These are phyloP conservation scores for Fomitopsis pinicola DNA, from an alignment of 1,284 basidiomycete genomes.

Conservation along the genomic window DNA sequence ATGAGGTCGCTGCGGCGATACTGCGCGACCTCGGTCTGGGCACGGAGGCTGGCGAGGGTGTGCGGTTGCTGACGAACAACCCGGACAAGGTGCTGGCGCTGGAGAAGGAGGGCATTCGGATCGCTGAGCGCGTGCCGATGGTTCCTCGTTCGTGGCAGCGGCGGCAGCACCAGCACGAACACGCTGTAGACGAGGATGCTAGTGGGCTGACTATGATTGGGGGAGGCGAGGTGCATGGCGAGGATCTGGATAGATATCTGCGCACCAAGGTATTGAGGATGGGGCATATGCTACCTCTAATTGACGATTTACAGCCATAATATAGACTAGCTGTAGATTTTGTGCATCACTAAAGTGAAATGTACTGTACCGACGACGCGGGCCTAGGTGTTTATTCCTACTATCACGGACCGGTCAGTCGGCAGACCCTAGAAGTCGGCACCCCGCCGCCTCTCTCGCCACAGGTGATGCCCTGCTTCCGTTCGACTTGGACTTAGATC, in stretches of 20 bases:
- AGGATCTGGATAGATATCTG: constrained; percentile 93
- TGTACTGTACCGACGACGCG: background rate
- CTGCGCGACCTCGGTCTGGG: constrained; percentile 84
- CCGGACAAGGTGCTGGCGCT: constrained; percentile 94
- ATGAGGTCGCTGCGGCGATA: constrained; percentile 90
- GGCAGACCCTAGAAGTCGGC: too few relatives aligned
- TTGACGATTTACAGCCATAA: constrained; percentile 16
- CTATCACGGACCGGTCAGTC: too few relatives aligned
- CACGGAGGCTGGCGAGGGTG: constrained; percentile 50
- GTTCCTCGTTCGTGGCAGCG: constrained; percentile 87
- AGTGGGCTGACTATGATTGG: constrained; percentile 84
- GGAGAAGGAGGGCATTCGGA: constrained; percentile 76
- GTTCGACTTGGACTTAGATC: too few relatives aligned
- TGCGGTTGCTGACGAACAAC: constrained; percentile 93
- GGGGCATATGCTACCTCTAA: constrained; percentile 84
- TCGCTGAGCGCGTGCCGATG: constrained; percentile 91
- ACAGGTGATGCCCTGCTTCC: too few relatives aligned
- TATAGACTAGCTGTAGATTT: background rate
- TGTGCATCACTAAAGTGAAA: background rate
- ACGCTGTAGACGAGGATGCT: constrained; percentile 32
- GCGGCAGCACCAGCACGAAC: constrained; percentile 31
- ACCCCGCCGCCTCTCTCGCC: too few relatives aligned
- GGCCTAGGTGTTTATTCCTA: background rate
- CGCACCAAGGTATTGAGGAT: constrained; percentile 94
- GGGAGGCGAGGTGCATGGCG: constrained; percentile 73